Percentiles rank a stretch among this genome's conserved stretches.
phyloP scores from a whole-genome alignment of 2,329 filamentous ascomycete genomes.

The Drechslerella stenobrocha region DNA sequence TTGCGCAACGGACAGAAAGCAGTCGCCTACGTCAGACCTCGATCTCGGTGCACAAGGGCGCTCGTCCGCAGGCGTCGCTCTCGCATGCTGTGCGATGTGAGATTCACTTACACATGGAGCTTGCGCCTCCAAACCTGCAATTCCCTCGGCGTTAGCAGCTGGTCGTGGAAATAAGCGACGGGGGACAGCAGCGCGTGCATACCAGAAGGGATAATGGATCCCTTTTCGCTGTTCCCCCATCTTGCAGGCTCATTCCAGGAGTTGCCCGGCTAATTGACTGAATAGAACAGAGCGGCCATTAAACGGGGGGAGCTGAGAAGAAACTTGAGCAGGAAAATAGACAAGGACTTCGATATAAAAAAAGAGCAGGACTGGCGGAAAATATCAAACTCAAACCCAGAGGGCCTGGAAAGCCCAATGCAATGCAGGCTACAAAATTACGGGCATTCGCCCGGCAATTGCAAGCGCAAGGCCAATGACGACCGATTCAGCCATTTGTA shows the following conservation, averaged over 20 bases:
- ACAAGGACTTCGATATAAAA: not conserved
- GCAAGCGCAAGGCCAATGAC: not conserved
- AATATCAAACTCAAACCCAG: constrained; percentile 7
- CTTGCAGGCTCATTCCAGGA: constrained; percentile 27
- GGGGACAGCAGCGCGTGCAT: constrained; percentile 2
- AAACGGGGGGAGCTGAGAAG: not conserved
- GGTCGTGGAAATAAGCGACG: constrained; percentile 13
- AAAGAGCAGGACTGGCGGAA: not conserved
- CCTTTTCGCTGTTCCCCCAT: constrained; percentile 42
- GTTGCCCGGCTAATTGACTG: not conserved
- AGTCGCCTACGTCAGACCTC: not conserved
- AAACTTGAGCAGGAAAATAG: constrained; percentile 5
- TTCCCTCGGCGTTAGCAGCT: constrained; percentile 29
- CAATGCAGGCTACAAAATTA: constrained; percentile 28
- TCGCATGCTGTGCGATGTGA: not conserved
- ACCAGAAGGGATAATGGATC: constrained; percentile 47
- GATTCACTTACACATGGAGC: constrained; percentile 46
- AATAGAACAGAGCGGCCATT: constrained; percentile 1
- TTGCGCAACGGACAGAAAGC: not conserved
- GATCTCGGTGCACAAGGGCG: too few species aligned
- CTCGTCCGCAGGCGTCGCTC: not conserved
- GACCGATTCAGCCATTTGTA: constrained; percentile 1
- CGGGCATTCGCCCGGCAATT: not conserved
- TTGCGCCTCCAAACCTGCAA: constrained; percentile 45
- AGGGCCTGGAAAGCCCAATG: constrained; percentile 12